A percentile compares a stretch with the other conserved stretches of the same genome.
Conservation (phyloP, 2,329 filamentous ascomycete species). For the Samsoniella hepiali region DNA sequence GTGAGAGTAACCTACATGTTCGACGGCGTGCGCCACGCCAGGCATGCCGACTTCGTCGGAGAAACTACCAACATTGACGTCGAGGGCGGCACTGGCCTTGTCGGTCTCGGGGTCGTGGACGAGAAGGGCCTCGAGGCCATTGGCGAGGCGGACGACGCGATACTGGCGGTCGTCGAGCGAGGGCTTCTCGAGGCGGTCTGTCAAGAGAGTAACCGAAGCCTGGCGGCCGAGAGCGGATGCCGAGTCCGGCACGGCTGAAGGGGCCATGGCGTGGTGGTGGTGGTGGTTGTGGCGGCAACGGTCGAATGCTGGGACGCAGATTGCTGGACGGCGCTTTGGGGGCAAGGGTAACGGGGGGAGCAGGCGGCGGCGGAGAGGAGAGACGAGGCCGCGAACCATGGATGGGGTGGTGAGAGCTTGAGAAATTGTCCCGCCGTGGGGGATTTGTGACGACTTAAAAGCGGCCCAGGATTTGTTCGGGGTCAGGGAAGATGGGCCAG, state of each 20-base stretch:
- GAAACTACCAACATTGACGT: constrained; percentile 95
- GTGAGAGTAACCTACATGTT: constrained; percentile 60
- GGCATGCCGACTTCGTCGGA: constrained; percentile 88
- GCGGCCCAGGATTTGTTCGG: constrained; percentile 6
- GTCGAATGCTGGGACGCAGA: neutral
- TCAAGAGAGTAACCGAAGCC: constrained; percentile 43
- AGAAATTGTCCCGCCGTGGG: constrained; percentile 4
- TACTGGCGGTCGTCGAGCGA: constrained; percentile 84
- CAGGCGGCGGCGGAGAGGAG: constrained; percentile 12
- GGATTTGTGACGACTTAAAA: constrained; percentile 12
- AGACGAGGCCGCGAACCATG: constrained; percentile 14
- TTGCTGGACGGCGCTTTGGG: neutral
- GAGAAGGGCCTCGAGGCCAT: constrained; percentile 84
- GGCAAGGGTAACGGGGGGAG: neutral
- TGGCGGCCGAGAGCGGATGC: constrained; percentile 26
- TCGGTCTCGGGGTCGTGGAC: constrained; percentile 95
- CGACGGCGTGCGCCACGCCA: constrained; percentile 92
- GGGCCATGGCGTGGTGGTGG: neutral
- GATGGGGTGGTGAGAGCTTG: constrained; percentile 6
- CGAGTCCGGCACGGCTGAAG: constrained; percentile 31
- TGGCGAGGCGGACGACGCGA: constrained; percentile 78
- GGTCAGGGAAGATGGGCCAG: neutral
- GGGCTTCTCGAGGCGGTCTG: constrained; percentile 76
- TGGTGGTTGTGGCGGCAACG: neutral
- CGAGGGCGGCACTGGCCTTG: constrained; percentile 92